These are phyloP conservation scores for Choiromyces venosus DNA, from an alignment of 495 filamentous ascomycete species.

Conservation along the genomic window DNA sequence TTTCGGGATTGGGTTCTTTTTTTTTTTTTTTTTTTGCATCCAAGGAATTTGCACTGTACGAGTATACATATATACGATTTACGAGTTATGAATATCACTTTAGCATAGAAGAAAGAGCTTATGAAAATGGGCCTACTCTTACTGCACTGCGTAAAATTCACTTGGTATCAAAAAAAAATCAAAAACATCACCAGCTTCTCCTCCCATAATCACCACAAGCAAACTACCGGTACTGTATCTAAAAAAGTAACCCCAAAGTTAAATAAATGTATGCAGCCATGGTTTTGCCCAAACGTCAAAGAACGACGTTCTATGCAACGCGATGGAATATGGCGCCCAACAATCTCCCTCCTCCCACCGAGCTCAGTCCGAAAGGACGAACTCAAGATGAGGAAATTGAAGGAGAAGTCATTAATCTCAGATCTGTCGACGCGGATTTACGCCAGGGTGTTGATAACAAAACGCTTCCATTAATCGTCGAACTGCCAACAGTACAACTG, in stretches of 20 bases:
- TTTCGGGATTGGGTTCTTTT: not conserved
- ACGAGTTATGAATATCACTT: not conserved
- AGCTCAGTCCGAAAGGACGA: constrained; percentile 23
- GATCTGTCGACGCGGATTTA: constrained; percentile 35
- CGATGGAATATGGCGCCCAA: constrained; percentile 36
- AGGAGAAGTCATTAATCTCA: constrained; percentile 8
- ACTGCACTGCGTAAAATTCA: not conserved
- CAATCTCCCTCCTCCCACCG: constrained; percentile 10
- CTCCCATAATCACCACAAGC: not conserved
- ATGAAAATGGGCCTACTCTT: not conserved
- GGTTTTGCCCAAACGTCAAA: constrained; percentile 37
- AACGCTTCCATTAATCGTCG: constrained; percentile 31
- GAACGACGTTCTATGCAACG: constrained; percentile 38
- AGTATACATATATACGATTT: not conserved
- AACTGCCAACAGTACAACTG: constrained; percentile 20
- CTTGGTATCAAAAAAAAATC: not conserved
- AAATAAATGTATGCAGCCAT: constrained; percentile 33
- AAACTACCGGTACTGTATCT: too few relatives aligned
- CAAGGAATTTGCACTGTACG: not conserved
- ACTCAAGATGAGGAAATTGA: constrained; percentile 17
- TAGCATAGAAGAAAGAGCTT: not conserved
- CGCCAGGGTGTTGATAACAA: constrained; percentile 12
- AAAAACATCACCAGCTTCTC: not conserved
- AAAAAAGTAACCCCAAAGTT: not conserved
- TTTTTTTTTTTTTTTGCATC: constrained; percentile 3